A percentile compares a stretch with the other conserved stretches of the same genome.
Conservation (phyloP, 2,329 filamentous ascomycete genomes). For the Scedosporium apiospermum region DNA sequence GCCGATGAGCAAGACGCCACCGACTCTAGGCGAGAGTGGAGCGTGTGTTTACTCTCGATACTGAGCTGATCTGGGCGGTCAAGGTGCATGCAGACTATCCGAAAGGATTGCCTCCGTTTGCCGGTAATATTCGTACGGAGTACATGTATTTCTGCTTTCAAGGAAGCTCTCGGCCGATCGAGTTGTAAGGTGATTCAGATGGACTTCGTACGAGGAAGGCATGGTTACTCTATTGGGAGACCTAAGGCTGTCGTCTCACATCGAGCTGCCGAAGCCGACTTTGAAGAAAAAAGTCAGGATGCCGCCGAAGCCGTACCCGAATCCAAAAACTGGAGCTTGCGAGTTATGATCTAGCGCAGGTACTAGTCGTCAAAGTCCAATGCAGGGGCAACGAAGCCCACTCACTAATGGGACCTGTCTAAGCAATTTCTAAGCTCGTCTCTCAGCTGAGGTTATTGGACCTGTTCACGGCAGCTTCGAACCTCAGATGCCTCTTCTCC, state of each 20-base stretch:
- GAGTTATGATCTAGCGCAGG: neutral
- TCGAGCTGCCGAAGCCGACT: too few relatives aligned
- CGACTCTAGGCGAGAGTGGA: neutral
- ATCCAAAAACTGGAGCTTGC: neutral
- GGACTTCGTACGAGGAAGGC: too few relatives aligned
- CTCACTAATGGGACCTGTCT: neutral
- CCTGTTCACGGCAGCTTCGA: neutral
- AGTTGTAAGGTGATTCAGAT: too few relatives aligned
- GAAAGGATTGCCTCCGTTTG: too few relatives aligned
- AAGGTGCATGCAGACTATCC: too few relatives aligned
- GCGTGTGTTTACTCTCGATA: neutral
- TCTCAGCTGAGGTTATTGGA: neutral
- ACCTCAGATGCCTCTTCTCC: too few relatives aligned
- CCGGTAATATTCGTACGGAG: too few relatives aligned
- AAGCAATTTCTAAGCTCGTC: neutral
- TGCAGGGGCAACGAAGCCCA: neutral
- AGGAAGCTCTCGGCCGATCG: too few relatives aligned
- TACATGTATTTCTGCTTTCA: too few relatives aligned
- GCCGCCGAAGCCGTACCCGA: neutral
- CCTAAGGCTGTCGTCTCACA: too few relatives aligned
- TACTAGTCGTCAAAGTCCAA: neutral
- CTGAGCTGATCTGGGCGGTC: neutral
- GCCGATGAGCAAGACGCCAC: neutral
- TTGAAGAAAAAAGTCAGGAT: too few relatives aligned
- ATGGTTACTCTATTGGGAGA: too few relatives aligned